These are phyloP conservation scores for Phaeophleospora eucalypticola DNA, from an alignment of 2,329 filamentous ascomycete species.

Conservation along the genomic window DNA sequence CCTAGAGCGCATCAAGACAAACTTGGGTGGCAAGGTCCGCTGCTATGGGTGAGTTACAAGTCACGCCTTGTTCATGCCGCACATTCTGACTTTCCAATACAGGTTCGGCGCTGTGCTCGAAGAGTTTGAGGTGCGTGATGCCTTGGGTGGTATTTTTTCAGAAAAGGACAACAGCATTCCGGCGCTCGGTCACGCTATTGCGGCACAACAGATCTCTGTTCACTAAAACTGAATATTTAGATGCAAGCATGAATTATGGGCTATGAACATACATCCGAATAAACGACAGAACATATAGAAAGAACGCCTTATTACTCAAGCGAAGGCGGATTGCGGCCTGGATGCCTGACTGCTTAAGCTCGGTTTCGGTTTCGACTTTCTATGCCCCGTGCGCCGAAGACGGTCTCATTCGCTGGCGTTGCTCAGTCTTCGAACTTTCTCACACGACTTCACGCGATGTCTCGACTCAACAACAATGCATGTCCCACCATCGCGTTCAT, in stretches of 20 bases:
- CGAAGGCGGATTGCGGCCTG: neutral
- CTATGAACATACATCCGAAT: too few relatives aligned
- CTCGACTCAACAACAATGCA: neutral
- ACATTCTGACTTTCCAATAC: constrained; percentile 2
- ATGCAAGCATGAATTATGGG: neutral
- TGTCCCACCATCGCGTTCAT: neutral
- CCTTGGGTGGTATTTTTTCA: constrained; percentile 66
- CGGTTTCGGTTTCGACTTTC: too few relatives aligned
- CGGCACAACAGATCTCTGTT: constrained; percentile 1
- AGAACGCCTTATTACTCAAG: too few relatives aligned
- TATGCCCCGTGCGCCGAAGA: too few relatives aligned
- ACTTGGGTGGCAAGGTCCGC: constrained; percentile 70
- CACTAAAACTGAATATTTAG: neutral
- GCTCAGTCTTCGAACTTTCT: neutral
- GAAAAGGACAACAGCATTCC: constrained; percentile 43
- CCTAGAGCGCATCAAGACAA: constrained; percentile 19
- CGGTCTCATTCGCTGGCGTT: too few relatives aligned
- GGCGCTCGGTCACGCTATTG: constrained; percentile 8
- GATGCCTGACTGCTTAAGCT: neutral
- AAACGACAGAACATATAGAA: too few relatives aligned
- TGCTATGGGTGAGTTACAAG: constrained; percentile 73
- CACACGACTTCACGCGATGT: neutral
- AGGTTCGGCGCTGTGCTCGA: constrained; percentile 67
- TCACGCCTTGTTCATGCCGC: neutral
- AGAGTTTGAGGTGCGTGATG: constrained; percentile 72